Conservation (phyloP, 257 asterid species). For the Solanum pimpinellifolium region DNA sequence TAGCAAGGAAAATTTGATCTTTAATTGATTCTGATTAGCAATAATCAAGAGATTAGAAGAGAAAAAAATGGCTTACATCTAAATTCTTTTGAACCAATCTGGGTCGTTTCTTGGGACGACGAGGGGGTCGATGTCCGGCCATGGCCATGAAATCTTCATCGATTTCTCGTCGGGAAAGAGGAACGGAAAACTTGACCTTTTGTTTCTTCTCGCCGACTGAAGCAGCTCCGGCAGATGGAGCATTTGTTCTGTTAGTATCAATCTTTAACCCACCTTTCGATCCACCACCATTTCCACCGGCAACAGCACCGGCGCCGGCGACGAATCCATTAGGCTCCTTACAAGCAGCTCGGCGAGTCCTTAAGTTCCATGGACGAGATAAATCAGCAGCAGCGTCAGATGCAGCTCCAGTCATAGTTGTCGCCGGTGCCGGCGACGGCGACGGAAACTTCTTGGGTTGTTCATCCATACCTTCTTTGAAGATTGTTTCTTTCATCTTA, state of each 20-base stretch:
- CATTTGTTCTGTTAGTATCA: not conserved
- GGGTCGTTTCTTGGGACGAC: conserved; percentile 76
- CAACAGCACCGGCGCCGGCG: not conserved
- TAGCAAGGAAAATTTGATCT: not conserved
- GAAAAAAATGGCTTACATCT: conserved; percentile 38
- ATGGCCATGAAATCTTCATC: conserved; percentile 71
- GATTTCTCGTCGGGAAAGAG: conserved; percentile 56
- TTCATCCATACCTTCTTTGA: conserved; percentile 34
- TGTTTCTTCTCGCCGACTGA: conserved; percentile 35
- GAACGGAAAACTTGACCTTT: conserved; percentile 49
- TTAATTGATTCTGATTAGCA: not conserved
- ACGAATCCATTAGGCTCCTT: conserved; percentile 18
- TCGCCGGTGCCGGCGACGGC: conserved; percentile 25
- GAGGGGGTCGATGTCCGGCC: conserved; percentile 62
- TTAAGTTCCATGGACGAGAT: conserved; percentile 63
- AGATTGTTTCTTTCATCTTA: conserved; percentile 44
- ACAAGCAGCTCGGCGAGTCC: conserved; percentile 69
- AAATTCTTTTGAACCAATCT: conserved; percentile 52
- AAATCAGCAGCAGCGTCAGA: not conserved
- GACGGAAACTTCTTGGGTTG: conserved; percentile 20
- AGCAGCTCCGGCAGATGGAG: conserved; percentile 1
- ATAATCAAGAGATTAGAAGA: not conserved
- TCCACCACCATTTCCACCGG: not conserved
- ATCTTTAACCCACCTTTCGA: not conserved
- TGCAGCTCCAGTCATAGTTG: not conserved